A percentile compares a stretch with the other conserved stretches of the same genome.
These are phyloP conservation scores for Pleodorina starrii DNA, from an alignment of 139 green algal genomes.

Conservation along the genomic window DNA sequence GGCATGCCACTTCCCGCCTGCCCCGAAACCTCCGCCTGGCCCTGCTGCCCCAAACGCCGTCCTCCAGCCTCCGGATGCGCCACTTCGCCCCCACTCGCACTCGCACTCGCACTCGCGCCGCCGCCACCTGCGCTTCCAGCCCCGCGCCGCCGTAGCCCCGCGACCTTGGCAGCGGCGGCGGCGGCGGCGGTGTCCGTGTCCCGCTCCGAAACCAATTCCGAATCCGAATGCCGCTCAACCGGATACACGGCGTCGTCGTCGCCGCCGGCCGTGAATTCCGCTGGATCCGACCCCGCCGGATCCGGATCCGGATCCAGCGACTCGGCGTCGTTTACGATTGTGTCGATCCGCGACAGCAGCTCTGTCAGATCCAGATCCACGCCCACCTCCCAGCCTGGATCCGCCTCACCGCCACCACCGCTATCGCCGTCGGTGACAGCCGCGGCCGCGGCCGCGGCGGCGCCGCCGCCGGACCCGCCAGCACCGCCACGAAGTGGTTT, in stretches of 20 bases:
- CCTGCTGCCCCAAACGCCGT: no score
- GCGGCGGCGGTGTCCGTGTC: no score
- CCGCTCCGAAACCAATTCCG: background rate
- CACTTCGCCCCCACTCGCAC: no score
- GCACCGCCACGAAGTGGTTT: background rate
- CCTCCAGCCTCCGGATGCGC: no score
- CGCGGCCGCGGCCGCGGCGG: background rate
- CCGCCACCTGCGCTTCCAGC: no score
- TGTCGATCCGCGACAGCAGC: constrained; percentile 40
- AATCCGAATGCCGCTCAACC: background rate
- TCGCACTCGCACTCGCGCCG: no score
- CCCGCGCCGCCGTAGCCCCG: no score
- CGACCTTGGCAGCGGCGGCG: no score
- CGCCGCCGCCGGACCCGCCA: background rate
- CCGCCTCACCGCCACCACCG: background rate
- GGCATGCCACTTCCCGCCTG: no score
- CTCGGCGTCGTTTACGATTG: constrained; percentile 35
- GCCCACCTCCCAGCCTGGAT: constrained; percentile 38
- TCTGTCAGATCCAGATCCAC: constrained; percentile 49
- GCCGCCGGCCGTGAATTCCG: background rate
- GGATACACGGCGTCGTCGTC: no score
- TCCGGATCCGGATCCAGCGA: background rate
- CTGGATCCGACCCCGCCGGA: background rate
- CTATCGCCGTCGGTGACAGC: background rate
- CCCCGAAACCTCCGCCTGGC: no score